A percentile compares a stretch with the other conserved stretches of the same genome.
Evolutionary conservation across 2,329 filamentous ascomycete genomes (phyloP).

Genomic region (Teratosphaeria zuluensis): DNA sequence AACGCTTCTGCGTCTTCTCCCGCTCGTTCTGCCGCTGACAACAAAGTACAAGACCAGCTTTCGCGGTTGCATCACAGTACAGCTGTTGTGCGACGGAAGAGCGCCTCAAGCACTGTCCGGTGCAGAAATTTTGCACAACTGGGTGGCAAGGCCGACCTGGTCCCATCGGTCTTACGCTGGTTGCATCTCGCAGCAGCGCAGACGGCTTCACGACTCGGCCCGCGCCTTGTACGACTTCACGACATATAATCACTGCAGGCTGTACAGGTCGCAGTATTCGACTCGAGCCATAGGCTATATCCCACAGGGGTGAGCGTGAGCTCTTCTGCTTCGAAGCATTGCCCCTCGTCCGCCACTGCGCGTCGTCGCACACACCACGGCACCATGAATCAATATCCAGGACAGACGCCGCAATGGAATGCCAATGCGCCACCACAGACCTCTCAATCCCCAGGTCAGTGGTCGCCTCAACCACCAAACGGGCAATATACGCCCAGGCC

Average conservation of each 20-base stretch:
- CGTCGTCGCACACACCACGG: background rate
- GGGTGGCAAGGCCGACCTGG: background rate
- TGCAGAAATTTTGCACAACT: background rate
- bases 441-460: constrained; percentile 10
- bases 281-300: background rate
- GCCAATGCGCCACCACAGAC: constrained; percentile 12
- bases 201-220: constrained; percentile 6
- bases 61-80: background rate
- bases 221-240: constrained; percentile 9
- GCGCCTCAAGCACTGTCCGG: background rate
- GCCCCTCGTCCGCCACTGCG: background rate
- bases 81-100: background rate
- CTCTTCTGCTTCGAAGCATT: background rate
- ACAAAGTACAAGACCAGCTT: background rate
- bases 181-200: background rate
- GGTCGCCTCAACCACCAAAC: constrained; percentile 25
- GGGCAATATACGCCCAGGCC: constrained; percentile 23
- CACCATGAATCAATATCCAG: constrained; percentile 13
- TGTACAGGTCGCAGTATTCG: background rate
- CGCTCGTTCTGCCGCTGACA: constrained; percentile 5
- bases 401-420: constrained; percentile 12
- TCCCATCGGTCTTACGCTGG: background rate
- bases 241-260: background rate
- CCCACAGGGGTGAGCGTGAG: background rate
- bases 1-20: constrained; percentile 6